phyloP scores from a whole-genome alignment of 192 early-diverging fungal species.

The Backusella westeae region DNA sequence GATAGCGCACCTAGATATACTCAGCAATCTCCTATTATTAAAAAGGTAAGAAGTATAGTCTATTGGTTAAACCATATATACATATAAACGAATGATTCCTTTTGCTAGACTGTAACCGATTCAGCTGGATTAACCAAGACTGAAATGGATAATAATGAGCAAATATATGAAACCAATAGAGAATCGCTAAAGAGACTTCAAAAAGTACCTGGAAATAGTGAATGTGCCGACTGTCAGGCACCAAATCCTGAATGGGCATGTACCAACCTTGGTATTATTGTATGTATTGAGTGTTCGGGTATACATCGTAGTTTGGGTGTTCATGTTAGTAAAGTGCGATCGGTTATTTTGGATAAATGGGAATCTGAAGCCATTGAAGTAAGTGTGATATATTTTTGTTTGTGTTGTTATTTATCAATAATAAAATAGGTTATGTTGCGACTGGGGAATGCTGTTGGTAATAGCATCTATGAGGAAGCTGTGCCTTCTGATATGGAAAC shows the following conservation, averaged over 20 bases:
- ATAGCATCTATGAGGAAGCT: constrained; percentile 63
- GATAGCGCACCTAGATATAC: constrained; percentile 40
- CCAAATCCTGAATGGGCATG: constrained; percentile 82
- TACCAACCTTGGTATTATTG: constrained; percentile 74
- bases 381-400: constrained; percentile 13
- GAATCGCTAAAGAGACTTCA: constrained; percentile 39
- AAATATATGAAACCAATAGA: constrained; percentile 35
- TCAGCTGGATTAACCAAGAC: constrained; percentile 1
- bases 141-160: constrained; percentile 9
- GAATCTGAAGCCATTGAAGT: constrained; percentile 68
- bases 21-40: neutral
- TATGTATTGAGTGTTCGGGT: constrained; percentile 91
- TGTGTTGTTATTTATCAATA: neutral
- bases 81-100: neutral
- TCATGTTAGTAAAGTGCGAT: constrained; percentile 85
- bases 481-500: constrained; percentile 43
- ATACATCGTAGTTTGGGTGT: constrained; percentile 89
- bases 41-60: neutral
- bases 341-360: constrained; percentile 84
- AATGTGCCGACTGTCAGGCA: constrained; percentile 55
- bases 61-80: neutral
- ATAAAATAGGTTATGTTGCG: constrained; percentile 62
- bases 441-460: constrained; percentile 71
- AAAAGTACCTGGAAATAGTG: constrained; percentile 51
- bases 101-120: neutral